Evolutionary conservation across 2,329 filamentous ascomycete genomes (phyloP).

Genomic region (Aureobasidium sp.): DNA sequence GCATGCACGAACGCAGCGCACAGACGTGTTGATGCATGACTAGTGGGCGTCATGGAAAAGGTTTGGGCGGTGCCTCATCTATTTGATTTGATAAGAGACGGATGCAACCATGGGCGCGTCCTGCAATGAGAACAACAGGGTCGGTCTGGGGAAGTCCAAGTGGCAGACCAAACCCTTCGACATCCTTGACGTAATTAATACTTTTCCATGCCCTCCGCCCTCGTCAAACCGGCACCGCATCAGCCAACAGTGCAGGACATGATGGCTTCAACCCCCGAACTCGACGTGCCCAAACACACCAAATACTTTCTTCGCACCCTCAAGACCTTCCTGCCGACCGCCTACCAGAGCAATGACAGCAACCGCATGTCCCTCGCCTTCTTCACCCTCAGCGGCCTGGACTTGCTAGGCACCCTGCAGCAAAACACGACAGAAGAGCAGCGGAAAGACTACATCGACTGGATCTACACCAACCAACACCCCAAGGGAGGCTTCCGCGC

Average conservation of each 20-base stretch:
- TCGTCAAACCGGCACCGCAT: background rate
- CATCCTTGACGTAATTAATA: background rate
- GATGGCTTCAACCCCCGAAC: background rate
- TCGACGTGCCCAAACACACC: constrained; percentile 16
- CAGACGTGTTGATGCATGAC: background rate
- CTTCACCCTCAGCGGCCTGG: constrained; percentile 79
- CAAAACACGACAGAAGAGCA: constrained; percentile 46
- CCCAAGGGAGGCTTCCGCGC: constrained; percentile 81
- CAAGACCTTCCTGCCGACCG: constrained; percentile 62
- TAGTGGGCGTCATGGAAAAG: constrained; percentile 6
- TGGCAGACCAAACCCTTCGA: background rate
- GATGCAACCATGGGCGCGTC: background rate
- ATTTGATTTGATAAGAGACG: background rate
- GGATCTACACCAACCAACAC: constrained; percentile 83
- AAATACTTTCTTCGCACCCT: constrained; percentile 91
- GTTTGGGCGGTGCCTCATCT: background rate
- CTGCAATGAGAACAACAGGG: background rate
- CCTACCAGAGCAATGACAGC: constrained; percentile 80
- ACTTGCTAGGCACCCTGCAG: constrained; percentile 61
- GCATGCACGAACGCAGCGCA: background rate
- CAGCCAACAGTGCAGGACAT: background rate
- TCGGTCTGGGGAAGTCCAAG: background rate
- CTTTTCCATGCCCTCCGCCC: background rate
- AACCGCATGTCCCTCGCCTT: constrained; percentile 82
- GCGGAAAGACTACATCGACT: constrained; percentile 51